A percentile compares a stretch with the other conserved stretches of the same genome.
Evolutionary conservation across 2,329 filamentous ascomycete genomes (phyloP).

Genomic region (Epichloe festucae): DNA sequence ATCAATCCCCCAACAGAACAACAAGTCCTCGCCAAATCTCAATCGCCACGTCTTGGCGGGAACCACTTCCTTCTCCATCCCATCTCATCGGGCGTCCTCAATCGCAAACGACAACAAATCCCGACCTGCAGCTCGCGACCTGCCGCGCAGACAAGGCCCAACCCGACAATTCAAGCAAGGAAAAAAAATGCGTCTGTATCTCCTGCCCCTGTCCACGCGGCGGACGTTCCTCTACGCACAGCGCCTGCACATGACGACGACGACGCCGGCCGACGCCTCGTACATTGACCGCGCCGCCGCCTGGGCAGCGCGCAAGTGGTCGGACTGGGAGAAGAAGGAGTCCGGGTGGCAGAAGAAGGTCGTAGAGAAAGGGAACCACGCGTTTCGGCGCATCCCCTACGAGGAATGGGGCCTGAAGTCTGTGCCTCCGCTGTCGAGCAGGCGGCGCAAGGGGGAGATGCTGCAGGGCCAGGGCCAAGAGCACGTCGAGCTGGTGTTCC

Average conservation of each 20-base stretch:
- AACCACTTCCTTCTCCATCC: too few relatives aligned
- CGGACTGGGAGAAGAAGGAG: constrained; percentile 73
- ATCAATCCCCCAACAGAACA: too few relatives aligned
- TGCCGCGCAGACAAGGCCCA: not conserved
- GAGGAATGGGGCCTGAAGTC: constrained; percentile 98
- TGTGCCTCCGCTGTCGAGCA: constrained; percentile 65
- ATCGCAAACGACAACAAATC: not conserved
- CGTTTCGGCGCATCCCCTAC: constrained; percentile 78
- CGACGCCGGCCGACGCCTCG: constrained; percentile 33
- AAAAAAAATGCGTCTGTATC: constrained; percentile 76
- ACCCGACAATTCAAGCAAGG: constrained; percentile 8
- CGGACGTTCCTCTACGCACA: constrained; percentile 89
- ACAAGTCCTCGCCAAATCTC: too few relatives aligned
- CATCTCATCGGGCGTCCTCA: not conserved
- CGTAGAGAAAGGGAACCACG: constrained; percentile 73
- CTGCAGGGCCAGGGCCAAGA: constrained; percentile 45
- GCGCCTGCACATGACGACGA: constrained; percentile 47
- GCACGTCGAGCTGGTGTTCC: constrained; percentile 65
- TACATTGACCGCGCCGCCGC: constrained; percentile 55
- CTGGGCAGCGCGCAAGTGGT: constrained; percentile 68
- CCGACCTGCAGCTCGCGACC: too few relatives aligned
- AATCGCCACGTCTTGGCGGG: too few relatives aligned
- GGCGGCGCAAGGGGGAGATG: constrained; percentile 50
- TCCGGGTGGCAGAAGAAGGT: constrained; percentile 79
- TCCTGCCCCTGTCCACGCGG: constrained; percentile 83